These are phyloP conservation scores for Aureobasidium vineae DNA, from an alignment of 2,329 filamentous ascomycete species.

Conservation along the genomic window DNA sequence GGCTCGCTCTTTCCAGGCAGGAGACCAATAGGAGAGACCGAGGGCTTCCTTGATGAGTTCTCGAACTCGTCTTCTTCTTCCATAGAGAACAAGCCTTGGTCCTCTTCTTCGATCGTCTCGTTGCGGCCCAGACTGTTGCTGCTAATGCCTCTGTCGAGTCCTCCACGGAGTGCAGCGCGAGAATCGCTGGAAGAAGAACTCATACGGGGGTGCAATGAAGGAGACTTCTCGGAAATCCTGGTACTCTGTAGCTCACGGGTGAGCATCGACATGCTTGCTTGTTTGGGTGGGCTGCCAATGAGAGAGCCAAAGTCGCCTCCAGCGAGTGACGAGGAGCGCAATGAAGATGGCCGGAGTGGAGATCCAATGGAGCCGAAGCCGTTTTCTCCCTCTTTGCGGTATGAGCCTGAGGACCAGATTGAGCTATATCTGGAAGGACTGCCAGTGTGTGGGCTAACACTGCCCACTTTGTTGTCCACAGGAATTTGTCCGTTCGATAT, in stretches of 20 bases:
- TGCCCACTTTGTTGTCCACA: slow-evolving; percentile 44
- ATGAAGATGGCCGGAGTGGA: slow-evolving; percentile 51
- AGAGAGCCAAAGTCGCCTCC: slow-evolving; percentile 49
- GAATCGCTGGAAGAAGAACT: slow-evolving; percentile 28
- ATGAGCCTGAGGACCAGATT: slow-evolving; percentile 53
- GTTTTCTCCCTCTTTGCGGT: slow-evolving; percentile 54
- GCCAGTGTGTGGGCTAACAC: slow-evolving; percentile 53
- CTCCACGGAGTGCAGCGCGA: slow-evolving; percentile 21
- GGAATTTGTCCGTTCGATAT: slow-evolving; percentile 45
- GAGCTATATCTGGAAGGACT: slow-evolving; percentile 63
- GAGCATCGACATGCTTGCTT: slow-evolving; percentile 61
- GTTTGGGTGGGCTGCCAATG: slow-evolving; percentile 56
- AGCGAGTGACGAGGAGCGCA: slow-evolving; percentile 50
- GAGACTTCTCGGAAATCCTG: slow-evolving; percentile 24
- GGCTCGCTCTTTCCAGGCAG: slow-evolving; percentile 25
- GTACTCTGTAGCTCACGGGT: slow-evolving; percentile 51
- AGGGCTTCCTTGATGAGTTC: slow-evolving; percentile 15
- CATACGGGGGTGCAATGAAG: slow-evolving; percentile 26
- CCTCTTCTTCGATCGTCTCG: slow-evolving; percentile 36
- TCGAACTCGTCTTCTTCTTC: slow-evolving; percentile 31
- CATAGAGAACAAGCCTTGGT: slow-evolving; percentile 37
- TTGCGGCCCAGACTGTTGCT: slow-evolving; percentile 33
- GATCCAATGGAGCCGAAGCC: slow-evolving; percentile 60
- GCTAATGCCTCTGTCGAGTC: slow-evolving; percentile 34
- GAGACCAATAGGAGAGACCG: slow-evolving; percentile 18